Conservation (phyloP, 176 grass and related monocot species). For the Avena eriantha region DNA sequence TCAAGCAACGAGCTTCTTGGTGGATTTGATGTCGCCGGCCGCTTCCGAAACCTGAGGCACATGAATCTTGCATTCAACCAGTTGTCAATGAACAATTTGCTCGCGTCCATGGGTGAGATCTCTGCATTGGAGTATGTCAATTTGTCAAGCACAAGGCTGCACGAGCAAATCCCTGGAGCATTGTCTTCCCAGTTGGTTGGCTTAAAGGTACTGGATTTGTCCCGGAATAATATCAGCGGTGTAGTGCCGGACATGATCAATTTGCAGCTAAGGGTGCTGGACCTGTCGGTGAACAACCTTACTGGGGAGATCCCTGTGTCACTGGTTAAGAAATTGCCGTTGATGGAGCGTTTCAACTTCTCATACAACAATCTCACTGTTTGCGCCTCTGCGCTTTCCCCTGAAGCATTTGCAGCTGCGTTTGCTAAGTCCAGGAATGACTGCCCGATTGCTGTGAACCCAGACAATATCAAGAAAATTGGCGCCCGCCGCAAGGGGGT, state of each 20-base stretch:
- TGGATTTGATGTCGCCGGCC: conserved; percentile 43
- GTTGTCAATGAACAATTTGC: conserved; percentile 57
- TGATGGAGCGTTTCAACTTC: conserved; percentile 82
- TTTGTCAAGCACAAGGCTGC: conserved; percentile 78
- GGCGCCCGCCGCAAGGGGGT: conserved; percentile 48
- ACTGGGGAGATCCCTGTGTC: conserved; percentile 81
- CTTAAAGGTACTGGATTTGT: conserved; percentile 87
- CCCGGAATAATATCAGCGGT: conserved; percentile 71
- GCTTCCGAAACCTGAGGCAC: conserved; percentile 63
- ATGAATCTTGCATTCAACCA: conserved; percentile 87
- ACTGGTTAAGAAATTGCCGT: conserved; percentile 65
- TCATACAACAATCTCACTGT: conserved; percentile 98
- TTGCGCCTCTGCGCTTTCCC: conserved; percentile 73
- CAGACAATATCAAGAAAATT: conserved; percentile 47
- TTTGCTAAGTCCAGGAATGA: conserved; percentile 80
- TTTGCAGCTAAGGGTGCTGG: conserved; percentile 56
- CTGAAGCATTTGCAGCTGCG: conserved; percentile 55
- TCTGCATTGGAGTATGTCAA: conserved; percentile 82
- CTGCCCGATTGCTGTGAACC: conserved; percentile 94
- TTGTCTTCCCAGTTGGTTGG: conserved; percentile 57
- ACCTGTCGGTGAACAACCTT: conserved; percentile 93
- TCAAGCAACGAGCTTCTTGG: conserved; percentile 74
- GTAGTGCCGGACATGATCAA: conserved; percentile 71
- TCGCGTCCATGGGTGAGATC: conserved; percentile 42
- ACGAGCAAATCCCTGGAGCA: conserved; percentile 56